Evolutionary conservation across 2,329 filamentous ascomycete species (phyloP).

Genomic region (Septoria petroselini): DNA sequence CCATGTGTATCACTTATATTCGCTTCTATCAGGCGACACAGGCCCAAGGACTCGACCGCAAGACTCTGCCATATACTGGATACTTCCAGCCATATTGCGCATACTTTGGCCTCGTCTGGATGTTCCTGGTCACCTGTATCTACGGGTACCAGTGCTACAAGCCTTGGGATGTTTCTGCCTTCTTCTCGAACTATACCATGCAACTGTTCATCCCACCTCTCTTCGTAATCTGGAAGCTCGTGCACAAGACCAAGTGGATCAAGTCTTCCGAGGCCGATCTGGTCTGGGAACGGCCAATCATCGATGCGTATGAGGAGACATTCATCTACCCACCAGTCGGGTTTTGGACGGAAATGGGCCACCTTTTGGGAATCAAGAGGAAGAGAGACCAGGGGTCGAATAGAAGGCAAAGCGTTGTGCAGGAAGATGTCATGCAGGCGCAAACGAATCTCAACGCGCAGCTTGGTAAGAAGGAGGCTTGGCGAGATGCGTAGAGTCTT

Average conservation of each 20-base stretch:
- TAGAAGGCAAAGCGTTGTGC: conserved; percentile 14
- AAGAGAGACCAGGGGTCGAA: conserved; percentile 19
- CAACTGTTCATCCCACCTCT: conserved; percentile 28
- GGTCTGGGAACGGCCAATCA: conserved; percentile 57
- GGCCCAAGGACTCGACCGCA: conserved; percentile 53
- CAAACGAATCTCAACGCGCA: conserved; percentile 14
- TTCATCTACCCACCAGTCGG: conserved; percentile 49
- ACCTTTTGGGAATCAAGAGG: conserved; percentile 41
- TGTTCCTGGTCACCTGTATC: conserved; percentile 42
- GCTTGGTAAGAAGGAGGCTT: too few relatives aligned
- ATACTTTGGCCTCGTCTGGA: conserved; percentile 35
- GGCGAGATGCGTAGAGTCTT: too few relatives aligned
- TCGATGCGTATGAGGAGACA: conserved; percentile 56
- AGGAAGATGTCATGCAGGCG: conserved; percentile 17
- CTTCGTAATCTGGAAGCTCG: conserved; percentile 56
- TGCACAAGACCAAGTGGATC: conserved; percentile 58
- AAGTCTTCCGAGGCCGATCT: conserved; percentile 56
- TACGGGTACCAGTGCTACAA: conserved; percentile 57
- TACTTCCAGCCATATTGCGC: conserved; percentile 57
- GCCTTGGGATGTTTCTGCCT: conserved; percentile 46
- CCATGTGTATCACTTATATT: conserved; percentile 59
- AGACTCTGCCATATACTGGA: conserved; percentile 56
- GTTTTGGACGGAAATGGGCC: conserved; percentile 54
- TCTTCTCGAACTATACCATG: conserved; percentile 51
- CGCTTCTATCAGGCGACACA: conserved; percentile 56